These are phyloP conservation scores for Lipomyces sp. DNA, from an alignment of 805 yeast species.

Conservation along the genomic window DNA sequence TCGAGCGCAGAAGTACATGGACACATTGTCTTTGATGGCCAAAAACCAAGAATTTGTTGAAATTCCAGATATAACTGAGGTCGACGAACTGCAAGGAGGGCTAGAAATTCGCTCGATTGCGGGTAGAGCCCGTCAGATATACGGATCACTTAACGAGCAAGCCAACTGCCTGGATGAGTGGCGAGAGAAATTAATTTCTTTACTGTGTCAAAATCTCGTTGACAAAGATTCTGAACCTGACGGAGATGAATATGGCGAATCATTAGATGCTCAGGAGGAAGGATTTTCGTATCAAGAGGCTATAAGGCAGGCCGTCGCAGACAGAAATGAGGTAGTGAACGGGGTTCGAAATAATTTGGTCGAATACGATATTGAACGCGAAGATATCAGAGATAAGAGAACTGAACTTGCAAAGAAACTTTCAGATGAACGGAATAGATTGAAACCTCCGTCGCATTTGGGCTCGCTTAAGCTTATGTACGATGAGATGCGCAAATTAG, in stretches of 20 bases:
- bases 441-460: conserved; percentile 14
- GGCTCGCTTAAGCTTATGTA: conserved; percentile 20
- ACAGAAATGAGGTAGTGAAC: conserved; percentile 42
- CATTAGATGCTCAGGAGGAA: conserved; percentile 71
- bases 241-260: conserved; percentile 74
- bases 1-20: conserved; percentile 23
- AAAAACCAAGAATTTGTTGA: conserved; percentile 27
- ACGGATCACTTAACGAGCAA: conserved; percentile 47
- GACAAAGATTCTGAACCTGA: conserved; percentile 52
- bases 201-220: conserved; percentile 52
- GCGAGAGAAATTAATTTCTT: conserved; percentile 44
- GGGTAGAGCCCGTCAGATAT: conserved; percentile 13
- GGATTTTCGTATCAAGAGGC: conserved; percentile 43
- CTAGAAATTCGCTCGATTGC: conserved; percentile 27
- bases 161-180: conserved; percentile 51
- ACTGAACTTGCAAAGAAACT: conserved; percentile 31
- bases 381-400: conserved; percentile 23
- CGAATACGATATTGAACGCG: conserved; percentile 22
- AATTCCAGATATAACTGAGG: conserved; percentile 30
- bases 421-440: conserved; percentile 29
- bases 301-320: conserved; percentile 39
- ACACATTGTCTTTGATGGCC: conserved; percentile 10
- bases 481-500: conserved; percentile 22
- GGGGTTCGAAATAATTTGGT: conserved; percentile 37
- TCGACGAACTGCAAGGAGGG: conserved; percentile 21